A percentile compares a stretch with the other conserved stretches of the same genome.
phyloP scores from a whole-genome alignment of 768 basidiomycete genomes.

The Termitomyces eurrhizus region DNA sequence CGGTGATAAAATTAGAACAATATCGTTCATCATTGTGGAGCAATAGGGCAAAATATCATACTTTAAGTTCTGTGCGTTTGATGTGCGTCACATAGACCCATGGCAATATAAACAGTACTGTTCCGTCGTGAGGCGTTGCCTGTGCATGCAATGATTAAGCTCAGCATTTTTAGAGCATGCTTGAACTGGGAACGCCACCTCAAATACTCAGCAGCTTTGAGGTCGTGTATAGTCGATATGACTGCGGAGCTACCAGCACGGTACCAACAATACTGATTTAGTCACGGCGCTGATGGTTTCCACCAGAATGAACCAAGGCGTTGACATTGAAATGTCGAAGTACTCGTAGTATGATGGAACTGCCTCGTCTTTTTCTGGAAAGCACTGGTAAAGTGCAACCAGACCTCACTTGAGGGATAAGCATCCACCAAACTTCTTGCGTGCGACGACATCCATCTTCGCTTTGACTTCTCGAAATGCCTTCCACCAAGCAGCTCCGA shows the following conservation, averaged over 20 bases:
- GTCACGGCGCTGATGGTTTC: neutral
- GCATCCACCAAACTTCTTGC: constrained; percentile 69
- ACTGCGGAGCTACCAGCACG: neutral
- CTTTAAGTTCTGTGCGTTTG: neutral
- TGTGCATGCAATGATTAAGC: neutral
- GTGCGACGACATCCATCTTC: constrained; percentile 60
- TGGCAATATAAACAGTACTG: neutral
- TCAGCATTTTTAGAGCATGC: neutral
- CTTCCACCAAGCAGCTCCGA: constrained; percentile 79
- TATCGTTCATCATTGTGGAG: neutral
- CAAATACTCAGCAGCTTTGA: neutral
- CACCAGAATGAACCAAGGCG: neutral
- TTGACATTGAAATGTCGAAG: neutral
- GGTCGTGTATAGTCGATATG: neutral
- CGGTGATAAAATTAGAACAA: neutral
- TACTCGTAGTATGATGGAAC: neutral
- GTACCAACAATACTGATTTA: neutral
- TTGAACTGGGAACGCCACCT: neutral
- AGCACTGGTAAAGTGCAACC: neutral
- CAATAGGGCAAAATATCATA: neutral
- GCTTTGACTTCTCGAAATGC: constrained; percentile 68
- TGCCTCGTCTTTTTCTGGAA: neutral
- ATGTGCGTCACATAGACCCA: neutral
- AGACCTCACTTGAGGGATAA: constrained; percentile 51
- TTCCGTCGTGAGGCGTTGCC: neutral